A percentile compares a stretch with the other conserved stretches of the same genome.
Evolutionary conservation across 306 rosid genomes (phyloP).

Genomic region (Gastrolobium bilobum): DNA sequence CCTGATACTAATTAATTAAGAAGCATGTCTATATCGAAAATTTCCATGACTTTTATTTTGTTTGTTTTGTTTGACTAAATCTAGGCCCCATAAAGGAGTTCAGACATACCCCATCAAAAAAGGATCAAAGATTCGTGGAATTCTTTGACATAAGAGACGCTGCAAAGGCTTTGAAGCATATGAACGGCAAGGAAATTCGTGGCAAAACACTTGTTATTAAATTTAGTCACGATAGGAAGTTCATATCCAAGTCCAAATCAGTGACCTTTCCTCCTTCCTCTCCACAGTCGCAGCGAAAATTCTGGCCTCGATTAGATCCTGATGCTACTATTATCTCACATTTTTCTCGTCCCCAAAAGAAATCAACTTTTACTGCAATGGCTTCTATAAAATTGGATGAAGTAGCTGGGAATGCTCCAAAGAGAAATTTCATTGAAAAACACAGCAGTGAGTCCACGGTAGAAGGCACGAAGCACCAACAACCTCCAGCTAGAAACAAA

Average conservation of each 20-base stretch:
- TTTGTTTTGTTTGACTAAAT: background rate
- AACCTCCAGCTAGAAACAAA: background rate
- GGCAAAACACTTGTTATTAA: conserved; percentile 72
- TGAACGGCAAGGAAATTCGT: conserved; percentile 77
- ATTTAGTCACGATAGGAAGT: conserved; percentile 64
- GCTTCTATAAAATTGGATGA: conserved; percentile 49
- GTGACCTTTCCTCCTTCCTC: background rate
- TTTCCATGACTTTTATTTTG: conserved; percentile 6
- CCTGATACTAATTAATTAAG: no score
- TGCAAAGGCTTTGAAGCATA: conserved; percentile 66
- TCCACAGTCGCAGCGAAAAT: conserved; percentile 17
- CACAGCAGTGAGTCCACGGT: background rate
- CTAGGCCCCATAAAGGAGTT: conserved; percentile 85
- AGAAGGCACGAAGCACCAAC: conserved; percentile 43
- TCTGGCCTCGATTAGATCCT: conserved; percentile 29
- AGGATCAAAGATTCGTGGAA: conserved; percentile 82
- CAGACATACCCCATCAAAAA: conserved; percentile 79
- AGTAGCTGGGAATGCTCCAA: conserved; percentile 26
- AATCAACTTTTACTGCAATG: conserved; percentile 34
- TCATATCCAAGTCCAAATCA: conserved; percentile 2
- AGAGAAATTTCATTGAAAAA: conserved; percentile 35
- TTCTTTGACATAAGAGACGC: conserved; percentile 87
- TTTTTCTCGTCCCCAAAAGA: conserved; percentile 40
- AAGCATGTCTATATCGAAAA: conserved; percentile 47
- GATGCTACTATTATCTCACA: conserved; percentile 27